Base-by-base conservation (phyloP, 331 rosid species). In the Prunus yedoensis region DNA sequence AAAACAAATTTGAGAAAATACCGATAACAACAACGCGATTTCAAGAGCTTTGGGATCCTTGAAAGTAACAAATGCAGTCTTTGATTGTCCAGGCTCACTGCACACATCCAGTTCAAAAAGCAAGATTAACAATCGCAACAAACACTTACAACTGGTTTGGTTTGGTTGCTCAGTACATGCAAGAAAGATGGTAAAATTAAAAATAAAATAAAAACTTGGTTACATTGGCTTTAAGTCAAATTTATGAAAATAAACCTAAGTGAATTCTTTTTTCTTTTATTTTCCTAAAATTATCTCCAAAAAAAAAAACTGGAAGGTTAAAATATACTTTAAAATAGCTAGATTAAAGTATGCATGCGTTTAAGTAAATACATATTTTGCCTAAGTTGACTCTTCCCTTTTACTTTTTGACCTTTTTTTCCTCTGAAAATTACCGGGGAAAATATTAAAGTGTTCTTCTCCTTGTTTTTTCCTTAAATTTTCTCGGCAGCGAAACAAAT, bases 31-130 rank as follows among this genome's bases (percentile, higher is more conserved):
- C 23, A 93, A 81, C 11, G 97, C 98, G 61, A 93, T 93, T 87
- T 93, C 97, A 83, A 93, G 97, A 12, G 97, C 98, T 88, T 84
- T 93, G 12, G 98, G 89, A 75, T 93, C 98, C 82, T 85, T 91
- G 83, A 93, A 93, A 82, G 96, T 93, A 70, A 93, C 97, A 85
- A 87, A 93, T 43, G 98, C 97, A 77, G 90, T 91, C 87, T 86
- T 91, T 77, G 87, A 79, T 69, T 89, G 78, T 80, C 89, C 91
- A 68, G 82, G 68, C 79, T 89, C 98, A 75, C 97, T 93, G 89
- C 81, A 79, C 61, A 85, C 43, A 64, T 59, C 32, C 70, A 64
- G 46, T 2, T 58, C 27, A 74, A 60, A 15, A 13, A 46, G 9
- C 17, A 65, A 61, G 54, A 16, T 54, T 56, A 74, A 70, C 25